A percentile compares a stretch with the other conserved stretches of the same genome.
phyloP scores from a whole-genome alignment of 768 basidiomycete species.

The Serendipita sp. region DNA sequence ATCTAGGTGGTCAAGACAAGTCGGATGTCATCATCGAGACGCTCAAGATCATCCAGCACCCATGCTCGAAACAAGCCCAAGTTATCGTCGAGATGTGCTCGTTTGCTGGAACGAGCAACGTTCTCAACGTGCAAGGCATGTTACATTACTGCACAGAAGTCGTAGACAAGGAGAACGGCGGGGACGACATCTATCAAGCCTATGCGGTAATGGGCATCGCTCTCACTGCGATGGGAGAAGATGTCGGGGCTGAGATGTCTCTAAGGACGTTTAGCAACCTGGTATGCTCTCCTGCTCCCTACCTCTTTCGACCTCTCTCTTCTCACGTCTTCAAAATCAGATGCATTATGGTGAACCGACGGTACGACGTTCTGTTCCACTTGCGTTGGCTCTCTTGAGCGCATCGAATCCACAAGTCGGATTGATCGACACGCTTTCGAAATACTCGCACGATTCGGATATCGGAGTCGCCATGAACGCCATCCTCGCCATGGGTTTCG shows the following conservation, averaged over 20 bases:
- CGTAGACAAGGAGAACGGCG: conserved; percentile 40
- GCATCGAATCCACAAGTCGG: conserved; percentile 90
- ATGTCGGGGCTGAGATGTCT: conserved; percentile 96
- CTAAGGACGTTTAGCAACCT: conserved; percentile 93
- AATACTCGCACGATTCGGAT: conserved; percentile 98
- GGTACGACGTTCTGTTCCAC: conserved; percentile 83
- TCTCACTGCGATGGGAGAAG: conserved; percentile 94
- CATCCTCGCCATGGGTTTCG: conserved; percentile 96
- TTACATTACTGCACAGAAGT: conserved; percentile 91
- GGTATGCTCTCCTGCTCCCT: conserved; percentile 27
- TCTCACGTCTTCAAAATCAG: conserved; percentile 25
- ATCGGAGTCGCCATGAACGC: conserved; percentile 92
- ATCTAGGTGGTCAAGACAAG: conserved; percentile 70
- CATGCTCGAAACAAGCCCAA: conserved; percentile 77
- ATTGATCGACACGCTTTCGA: conserved; percentile 91
- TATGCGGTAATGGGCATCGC: conserved; percentile 90
- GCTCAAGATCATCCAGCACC: conserved; percentile 83
- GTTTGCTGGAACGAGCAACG: conserved; percentile 90
- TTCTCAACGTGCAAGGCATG: conserved; percentile 81
- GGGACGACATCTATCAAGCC: conserved; percentile 72
- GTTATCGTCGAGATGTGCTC: conserved; percentile 88
- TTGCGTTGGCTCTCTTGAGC: conserved; percentile 88
- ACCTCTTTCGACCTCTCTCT: conserved; percentile 6
- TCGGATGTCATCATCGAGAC: conserved; percentile 90
- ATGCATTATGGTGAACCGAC: conserved; percentile 97